Evolutionary conservation across 805 yeast genomes (phyloP).

Genomic region (Candida quercuum): DNA sequence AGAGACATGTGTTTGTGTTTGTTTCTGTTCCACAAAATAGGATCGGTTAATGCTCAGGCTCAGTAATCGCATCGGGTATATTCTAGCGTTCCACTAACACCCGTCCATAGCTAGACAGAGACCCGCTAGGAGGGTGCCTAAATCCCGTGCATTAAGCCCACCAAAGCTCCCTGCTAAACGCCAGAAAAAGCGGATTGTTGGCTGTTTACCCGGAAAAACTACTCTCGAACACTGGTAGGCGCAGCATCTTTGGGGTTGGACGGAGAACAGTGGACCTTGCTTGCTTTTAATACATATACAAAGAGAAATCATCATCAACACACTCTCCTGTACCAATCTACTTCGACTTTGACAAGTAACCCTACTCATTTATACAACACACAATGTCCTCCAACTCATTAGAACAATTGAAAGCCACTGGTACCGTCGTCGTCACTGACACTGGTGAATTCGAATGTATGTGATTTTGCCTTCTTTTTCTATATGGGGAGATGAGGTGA

Average conservation of each 20-base stretch:
- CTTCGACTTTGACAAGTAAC: not conserved
- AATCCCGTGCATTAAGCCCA: too few species aligned
- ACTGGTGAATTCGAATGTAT: conserved; percentile 91
- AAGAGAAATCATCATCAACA: conserved; percentile 3
- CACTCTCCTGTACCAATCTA: not conserved
- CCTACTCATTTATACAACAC: conserved; percentile 1
- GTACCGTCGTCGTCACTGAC: conserved; percentile 96
- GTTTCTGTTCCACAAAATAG: too few species aligned
- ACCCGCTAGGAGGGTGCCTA: too few species aligned
- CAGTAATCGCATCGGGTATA: too few species aligned
- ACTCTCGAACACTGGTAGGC: not conserved
- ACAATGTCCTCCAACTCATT: conserved; percentile 57
- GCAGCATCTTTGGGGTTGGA: not conserved
- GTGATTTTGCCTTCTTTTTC: conserved; percentile 3
- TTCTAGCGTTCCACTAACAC: too few species aligned
- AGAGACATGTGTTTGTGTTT: too few species aligned
- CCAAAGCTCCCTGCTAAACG: too few species aligned
- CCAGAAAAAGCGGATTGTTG: too few species aligned
- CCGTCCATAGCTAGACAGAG: too few species aligned
- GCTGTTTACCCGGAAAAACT: too few species aligned
- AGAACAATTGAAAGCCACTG: conserved; percentile 90
- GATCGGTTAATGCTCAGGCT: too few species aligned
- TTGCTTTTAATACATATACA: not conserved
- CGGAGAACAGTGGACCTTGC: conserved; percentile 16
- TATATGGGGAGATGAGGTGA: not conserved